phyloP scores from a whole-genome alignment of 2,329 filamentous ascomycete genomes.

The Gnomoniopsis sp. region DNA sequence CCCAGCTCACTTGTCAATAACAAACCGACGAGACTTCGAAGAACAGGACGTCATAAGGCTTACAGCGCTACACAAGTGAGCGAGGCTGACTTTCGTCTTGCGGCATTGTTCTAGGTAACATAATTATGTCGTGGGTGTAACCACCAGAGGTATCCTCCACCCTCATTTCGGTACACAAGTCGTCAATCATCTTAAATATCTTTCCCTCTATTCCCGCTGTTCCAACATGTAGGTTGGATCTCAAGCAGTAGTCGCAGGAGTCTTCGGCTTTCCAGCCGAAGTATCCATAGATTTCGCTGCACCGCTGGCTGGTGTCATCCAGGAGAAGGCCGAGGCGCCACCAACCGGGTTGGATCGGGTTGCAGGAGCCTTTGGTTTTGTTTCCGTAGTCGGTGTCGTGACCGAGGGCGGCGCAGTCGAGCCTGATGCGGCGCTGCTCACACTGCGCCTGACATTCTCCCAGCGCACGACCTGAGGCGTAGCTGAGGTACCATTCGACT shows the following conservation, averaged over 20 bases:
- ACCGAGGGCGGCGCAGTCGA: constrained; percentile 23
- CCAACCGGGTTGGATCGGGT: constrained; percentile 72
- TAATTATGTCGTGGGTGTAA: neutral
- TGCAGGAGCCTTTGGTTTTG: constrained; percentile 28
- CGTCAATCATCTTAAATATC: neutral
- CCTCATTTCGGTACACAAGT: neutral
- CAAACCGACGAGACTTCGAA: neutral
- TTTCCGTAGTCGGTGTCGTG: constrained; percentile 26
- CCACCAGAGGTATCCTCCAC: neutral
- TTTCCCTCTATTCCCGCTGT: neutral
- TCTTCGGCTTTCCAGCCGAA: constrained; percentile 36
- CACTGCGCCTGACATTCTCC: constrained; percentile 49
- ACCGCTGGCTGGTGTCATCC: constrained; percentile 62
- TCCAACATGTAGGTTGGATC: neutral
- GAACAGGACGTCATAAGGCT: neutral
- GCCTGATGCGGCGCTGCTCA: constrained; percentile 28
- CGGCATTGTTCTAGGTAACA: neutral
- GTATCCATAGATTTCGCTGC: constrained; percentile 10
- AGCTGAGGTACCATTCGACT: constrained; percentile 23
- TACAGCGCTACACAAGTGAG: neutral
- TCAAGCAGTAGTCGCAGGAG: constrained; percentile 27
- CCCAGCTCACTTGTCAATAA: neutral
- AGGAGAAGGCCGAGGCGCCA: constrained; percentile 89
- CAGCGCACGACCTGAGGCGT: constrained; percentile 37
- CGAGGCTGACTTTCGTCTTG: neutral